These are phyloP conservation scores for Sugiyamaella grinbergsii DNA, from an alignment of 1,139 yeast species.

Conservation along the genomic window DNA sequence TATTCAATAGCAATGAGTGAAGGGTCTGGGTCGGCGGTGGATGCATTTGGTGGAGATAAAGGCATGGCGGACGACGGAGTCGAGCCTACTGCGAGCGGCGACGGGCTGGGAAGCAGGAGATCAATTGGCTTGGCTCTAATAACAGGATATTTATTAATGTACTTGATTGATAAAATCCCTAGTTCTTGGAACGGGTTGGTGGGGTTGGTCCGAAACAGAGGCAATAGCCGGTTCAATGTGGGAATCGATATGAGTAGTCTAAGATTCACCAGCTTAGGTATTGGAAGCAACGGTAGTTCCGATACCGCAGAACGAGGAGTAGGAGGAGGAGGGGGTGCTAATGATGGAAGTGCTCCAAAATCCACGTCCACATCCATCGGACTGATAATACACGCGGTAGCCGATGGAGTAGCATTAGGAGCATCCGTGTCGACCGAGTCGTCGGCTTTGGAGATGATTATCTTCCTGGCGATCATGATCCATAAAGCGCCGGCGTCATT, in stretches of 20 bases:
- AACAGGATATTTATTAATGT: constrained; percentile 57
- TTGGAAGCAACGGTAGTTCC: constrained; percentile 1
- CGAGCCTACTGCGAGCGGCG: constrained; percentile 26
- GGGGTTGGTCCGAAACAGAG: constrained; percentile 1
- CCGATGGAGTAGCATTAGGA: constrained; percentile 78
- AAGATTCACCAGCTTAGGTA: constrained; percentile 23
- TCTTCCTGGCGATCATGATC: constrained; percentile 61
- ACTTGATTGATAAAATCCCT: constrained; percentile 49
- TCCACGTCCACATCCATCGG: constrained; percentile 53
- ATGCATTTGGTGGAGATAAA: constrained; percentile 16
- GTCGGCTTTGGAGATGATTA: constrained; percentile 51
- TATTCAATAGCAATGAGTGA: constrained; percentile 34
- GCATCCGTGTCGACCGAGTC: constrained; percentile 55
- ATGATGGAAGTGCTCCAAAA: constrained; percentile 5
- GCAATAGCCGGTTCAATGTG: constrained; percentile 4
- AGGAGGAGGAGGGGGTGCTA: constrained; percentile 11
- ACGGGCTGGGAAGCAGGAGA: constrained; percentile 18
- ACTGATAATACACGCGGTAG: constrained; percentile 62
- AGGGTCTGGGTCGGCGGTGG: constrained; percentile 16
- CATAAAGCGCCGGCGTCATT: constrained; percentile 80
- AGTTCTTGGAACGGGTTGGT: constrained; percentile 10
- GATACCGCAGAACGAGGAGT: constrained; percentile 9
- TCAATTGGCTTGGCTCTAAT: constrained; percentile 47
- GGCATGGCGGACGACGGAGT: constrained; percentile 23
- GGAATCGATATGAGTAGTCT: constrained; percentile 18